Evolutionary conservation across 805 yeast species (phyloP).

Genomic region (Myxozyma udenii): DNA sequence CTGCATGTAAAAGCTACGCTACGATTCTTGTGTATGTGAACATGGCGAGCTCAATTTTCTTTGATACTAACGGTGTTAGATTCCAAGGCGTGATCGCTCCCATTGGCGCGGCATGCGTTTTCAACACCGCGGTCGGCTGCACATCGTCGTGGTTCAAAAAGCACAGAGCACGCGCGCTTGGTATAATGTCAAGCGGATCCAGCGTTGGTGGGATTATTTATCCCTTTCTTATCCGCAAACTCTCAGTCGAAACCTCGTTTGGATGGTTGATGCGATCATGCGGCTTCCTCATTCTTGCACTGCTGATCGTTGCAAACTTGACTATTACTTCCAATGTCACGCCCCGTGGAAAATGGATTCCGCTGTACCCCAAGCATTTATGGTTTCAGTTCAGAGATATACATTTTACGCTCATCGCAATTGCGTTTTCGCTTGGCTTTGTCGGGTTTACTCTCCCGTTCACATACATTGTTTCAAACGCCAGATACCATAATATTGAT

Average conservation of each 20-base stretch:
- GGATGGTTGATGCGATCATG: conserved; percentile 53
- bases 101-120: conserved; percentile 20
- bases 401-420: conserved; percentile 16
- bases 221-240: conserved; percentile 46
- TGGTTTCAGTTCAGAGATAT: conserved; percentile 15
- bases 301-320: conserved; percentile 32
- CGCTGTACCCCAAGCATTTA: conserved; percentile 19
- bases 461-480: conserved; percentile 38
- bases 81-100: conserved; percentile 38
- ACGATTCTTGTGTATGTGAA: conserved; percentile 53
- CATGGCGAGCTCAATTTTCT: too few relatives aligned
- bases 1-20: conserved; percentile 43
- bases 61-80: conserved; percentile 43
- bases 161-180: conserved; percentile 47
- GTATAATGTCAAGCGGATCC: conserved; percentile 51
- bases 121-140: conserved; percentile 23
- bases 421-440: conserved; percentile 20
- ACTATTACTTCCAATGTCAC: conserved; percentile 28
- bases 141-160: conserved; percentile 42
- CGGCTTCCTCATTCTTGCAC: conserved; percentile 45
- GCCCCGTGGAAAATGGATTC: conserved; percentile 20
- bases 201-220: conserved; percentile 52
- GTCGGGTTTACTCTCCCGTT: conserved; percentile 32
- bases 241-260: conserved; percentile 48
- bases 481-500: conserved; percentile 28